These are phyloP conservation scores for Thermomucor indicae-seudaticae DNA, from an alignment of 371 early-diverging fungal genomes.

Conservation along the genomic window DNA sequence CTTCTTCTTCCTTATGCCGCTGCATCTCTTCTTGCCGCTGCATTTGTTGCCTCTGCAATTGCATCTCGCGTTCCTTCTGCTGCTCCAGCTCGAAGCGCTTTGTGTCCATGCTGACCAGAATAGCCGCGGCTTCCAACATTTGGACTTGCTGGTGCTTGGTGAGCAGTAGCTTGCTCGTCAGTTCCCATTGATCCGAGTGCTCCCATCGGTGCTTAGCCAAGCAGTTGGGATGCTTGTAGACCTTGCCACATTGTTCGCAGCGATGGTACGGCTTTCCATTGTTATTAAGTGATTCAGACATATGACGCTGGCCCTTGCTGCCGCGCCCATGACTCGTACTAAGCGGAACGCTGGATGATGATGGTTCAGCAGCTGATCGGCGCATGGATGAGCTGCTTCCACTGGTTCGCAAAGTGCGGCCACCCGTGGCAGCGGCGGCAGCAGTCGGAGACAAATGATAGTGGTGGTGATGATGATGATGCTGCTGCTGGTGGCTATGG, in stretches of 20 bases:
- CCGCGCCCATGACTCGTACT: not conserved
- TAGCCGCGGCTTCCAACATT: conserved; percentile 72
- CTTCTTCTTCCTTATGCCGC: conserved; percentile 2
- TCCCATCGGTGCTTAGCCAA: conserved; percentile 71
- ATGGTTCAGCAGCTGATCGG: not conserved
- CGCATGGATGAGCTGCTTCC: too few relatives aligned
- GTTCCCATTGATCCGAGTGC: conserved; percentile 67
- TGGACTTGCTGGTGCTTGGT: conserved; percentile 78
- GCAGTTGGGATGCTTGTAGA: conserved; percentile 66
- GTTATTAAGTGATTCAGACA: conserved; percentile 11
- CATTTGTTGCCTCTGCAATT: not conserved
- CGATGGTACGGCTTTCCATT: conserved; percentile 14
- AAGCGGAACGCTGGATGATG: not conserved
- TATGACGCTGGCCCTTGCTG: conserved; percentile 16
- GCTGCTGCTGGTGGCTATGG: conserved; percentile 8
- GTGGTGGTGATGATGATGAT: conserved; percentile 12
- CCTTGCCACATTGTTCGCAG: conserved; percentile 68
- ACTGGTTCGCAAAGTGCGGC: conserved; percentile 26
- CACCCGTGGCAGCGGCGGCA: conserved; percentile 35
- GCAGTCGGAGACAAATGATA: conserved; percentile 15
- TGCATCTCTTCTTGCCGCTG: not conserved
- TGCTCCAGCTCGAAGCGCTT: conserved; percentile 12
- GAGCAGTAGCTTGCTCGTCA: conserved; percentile 57
- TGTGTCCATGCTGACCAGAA: conserved; percentile 55
- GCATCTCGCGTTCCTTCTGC: conserved; percentile 10